These are phyloP conservation scores for Neodidymelliopsis sp. DNA, from an alignment of 2,329 filamentous ascomycete species.

Conservation along the genomic window DNA sequence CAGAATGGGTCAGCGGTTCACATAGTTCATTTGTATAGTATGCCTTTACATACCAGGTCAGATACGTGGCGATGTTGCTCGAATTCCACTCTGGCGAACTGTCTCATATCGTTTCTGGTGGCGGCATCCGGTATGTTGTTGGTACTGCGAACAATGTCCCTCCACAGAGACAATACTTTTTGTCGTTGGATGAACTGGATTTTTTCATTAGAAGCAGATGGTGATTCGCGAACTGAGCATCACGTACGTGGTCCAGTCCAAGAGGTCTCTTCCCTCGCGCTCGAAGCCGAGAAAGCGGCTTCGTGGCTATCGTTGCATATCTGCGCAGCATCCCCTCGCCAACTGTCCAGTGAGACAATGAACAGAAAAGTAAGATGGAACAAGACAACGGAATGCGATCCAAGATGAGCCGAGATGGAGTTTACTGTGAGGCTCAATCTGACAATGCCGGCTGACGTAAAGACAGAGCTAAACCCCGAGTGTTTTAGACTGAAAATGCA, in stretches of 20 bases:
- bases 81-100: slow-evolving; percentile 59
- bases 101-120: slow-evolving; percentile 52
- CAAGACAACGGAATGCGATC: not conserved
- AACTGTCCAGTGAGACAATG: not conserved
- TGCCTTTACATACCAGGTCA: slow-evolving; percentile 51
- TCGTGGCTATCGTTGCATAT: slow-evolving; percentile 45
- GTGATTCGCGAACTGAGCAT: not conserved
- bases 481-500: slow-evolving; percentile 11
- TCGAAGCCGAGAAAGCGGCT: slow-evolving; percentile 38
- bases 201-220: not conserved
- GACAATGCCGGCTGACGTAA: slow-evolving; percentile 31
- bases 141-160: slow-evolving; percentile 56
- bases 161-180: slow-evolving; percentile 57
- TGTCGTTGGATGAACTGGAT: slow-evolving; percentile 58
- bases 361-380: not conserved
- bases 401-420: slow-evolving; percentile 11
- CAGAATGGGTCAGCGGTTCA: slow-evolving; percentile 10
- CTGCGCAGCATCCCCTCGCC: slow-evolving; percentile 36
- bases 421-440: slow-evolving; percentile 16
- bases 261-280: slow-evolving; percentile 42
- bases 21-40: not conserved
- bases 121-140: slow-evolving; percentile 40
- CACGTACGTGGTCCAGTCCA: slow-evolving; percentile 43
- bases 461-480: slow-evolving; percentile 16
- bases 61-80: slow-evolving; percentile 55